Evolutionary conservation across 169 alveolate genomes (phyloP).

Genomic region (Plasmodium billcollinsi): DNA sequence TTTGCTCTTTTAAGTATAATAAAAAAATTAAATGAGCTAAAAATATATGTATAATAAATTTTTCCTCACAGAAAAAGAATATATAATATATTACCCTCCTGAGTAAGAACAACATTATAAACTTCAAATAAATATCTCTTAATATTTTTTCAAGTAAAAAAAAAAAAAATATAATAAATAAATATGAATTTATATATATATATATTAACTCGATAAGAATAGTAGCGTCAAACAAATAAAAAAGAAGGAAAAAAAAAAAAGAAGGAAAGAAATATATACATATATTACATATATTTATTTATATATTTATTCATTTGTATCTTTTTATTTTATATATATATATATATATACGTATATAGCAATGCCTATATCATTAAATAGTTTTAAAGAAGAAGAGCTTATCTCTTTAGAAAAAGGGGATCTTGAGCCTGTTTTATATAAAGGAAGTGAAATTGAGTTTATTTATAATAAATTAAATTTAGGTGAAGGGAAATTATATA

Average conservation of each 20-base stretch:
- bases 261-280: not conserved
- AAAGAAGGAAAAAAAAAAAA: not conserved
- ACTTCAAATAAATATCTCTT: no score
- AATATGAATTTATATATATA: no score
- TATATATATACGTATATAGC: not conserved
- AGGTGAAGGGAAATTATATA: slow-evolving; percentile 69
- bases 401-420: slow-evolving; percentile 24
- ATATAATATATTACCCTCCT: no score
- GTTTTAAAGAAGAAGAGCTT: slow-evolving; percentile 47
- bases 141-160: no score
- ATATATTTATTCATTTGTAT: not conserved
- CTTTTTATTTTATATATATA: not conserved
- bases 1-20: no score
- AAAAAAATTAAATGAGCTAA: no score
- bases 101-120: no score
- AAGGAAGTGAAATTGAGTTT: slow-evolving; percentile 44
- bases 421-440: slow-evolving; percentile 25
- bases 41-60: no score
- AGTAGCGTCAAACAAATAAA: no score
- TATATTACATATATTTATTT: not conserved
- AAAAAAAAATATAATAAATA: no score
- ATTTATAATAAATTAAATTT: slow-evolving; percentile 37
- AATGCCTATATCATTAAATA: slow-evolving; percentile 53
- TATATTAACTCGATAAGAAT: no score
- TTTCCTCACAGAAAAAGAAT: no score